Percentiles rank a stretch among this genome's conserved stretches.
Evolutionary conservation across 352 stramenopile genomes (phyloP).

Genomic region (Globisporangium perplexum): DNA sequence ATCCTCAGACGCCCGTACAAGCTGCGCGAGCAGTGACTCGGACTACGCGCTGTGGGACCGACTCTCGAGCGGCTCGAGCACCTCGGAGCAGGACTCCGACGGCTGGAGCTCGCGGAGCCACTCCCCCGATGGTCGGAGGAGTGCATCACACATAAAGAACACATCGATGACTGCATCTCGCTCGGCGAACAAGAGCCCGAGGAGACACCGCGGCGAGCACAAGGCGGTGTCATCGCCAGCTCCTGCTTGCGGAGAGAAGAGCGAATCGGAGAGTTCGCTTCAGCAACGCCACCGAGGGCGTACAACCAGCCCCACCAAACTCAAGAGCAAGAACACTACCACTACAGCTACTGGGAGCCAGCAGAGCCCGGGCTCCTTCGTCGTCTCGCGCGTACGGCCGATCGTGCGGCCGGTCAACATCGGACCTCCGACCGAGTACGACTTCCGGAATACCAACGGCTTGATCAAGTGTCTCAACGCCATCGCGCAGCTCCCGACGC

Average conservation of each 20-base stretch:
- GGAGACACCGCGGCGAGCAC: neutral
- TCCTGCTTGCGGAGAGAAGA: neutral
- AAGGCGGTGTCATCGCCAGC: neutral
- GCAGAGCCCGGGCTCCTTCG: constrained; percentile 3
- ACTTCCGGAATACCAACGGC: constrained; percentile 73
- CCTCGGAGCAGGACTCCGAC: constrained; percentile 18
- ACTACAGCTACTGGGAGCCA: neutral
- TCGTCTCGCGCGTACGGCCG: constrained; percentile 30
- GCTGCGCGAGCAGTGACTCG: constrained; percentile 34
- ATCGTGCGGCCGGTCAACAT: constrained; percentile 57
- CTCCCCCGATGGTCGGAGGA: constrained; percentile 5
- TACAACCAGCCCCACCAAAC: constrained; percentile 1
- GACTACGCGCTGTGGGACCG: constrained; percentile 32
- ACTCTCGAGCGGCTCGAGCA: constrained; percentile 30
- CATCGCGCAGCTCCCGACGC: constrained; percentile 46
- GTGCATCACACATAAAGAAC: neutral
- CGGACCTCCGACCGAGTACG: constrained; percentile 59
- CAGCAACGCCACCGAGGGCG: constrained; percentile 5
- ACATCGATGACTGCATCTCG: neutral
- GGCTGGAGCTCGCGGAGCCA: constrained; percentile 15
- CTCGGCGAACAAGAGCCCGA: constrained; percentile 6
- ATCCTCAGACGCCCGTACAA: constrained; percentile 29
- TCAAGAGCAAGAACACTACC: neutral
- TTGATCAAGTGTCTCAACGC: constrained; percentile 79
- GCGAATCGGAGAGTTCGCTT: neutral